Base-by-base conservation (phyloP, 495 filamentous ascomycete genomes). In the Daldinia decipiens region DNA sequence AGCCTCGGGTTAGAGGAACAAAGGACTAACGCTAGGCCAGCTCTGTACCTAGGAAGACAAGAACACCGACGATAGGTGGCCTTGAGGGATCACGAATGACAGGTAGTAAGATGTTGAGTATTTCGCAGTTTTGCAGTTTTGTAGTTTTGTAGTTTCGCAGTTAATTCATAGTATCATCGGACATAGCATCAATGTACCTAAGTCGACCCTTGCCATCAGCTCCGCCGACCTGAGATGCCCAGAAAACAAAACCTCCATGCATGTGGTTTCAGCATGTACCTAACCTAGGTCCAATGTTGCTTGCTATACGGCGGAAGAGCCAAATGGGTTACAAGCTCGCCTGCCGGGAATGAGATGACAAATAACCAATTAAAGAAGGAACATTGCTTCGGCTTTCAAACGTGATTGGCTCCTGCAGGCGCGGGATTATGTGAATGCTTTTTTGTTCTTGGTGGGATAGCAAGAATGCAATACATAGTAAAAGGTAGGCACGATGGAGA, bases 1-100 rank as follows among this genome's bases (percentile, higher is more conserved):
- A 72, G 50, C 69, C 69, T 72, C 69, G 69, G 69, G 59, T 54
- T 62, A 64, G 55, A 29, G 50, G 50, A 53, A 53, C 31, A 52
- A 15, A 5, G 26, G 26, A 27, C 26, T 27, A 47, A 47, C 43
- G 43, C 19, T 47, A 47, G 19, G 19, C 8, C 11, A 17, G 43
- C 32, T 34, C 8, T 3, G 9, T 34, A 34, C 32, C 1, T 34
- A 34, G 9, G 32, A 34, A 8, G 32, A 5, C 11, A 34, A 12
- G 9, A 34, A 34, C 32, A 45, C 40, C 40, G 40, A 45, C 40
- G n/a, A 45, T 45, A 17, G 40, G 40, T 19, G 17, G 21, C 40
- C 40, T 45, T 45, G 40, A 45, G 15, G 40, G 40, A 45, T 45
- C n/a, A 21, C 19, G 8, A 17, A 45, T 45, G 17, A 24, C 17